phyloP scores from a whole-genome alignment of 306 rosid species.

The Hippophae rhamnoides region DNA sequence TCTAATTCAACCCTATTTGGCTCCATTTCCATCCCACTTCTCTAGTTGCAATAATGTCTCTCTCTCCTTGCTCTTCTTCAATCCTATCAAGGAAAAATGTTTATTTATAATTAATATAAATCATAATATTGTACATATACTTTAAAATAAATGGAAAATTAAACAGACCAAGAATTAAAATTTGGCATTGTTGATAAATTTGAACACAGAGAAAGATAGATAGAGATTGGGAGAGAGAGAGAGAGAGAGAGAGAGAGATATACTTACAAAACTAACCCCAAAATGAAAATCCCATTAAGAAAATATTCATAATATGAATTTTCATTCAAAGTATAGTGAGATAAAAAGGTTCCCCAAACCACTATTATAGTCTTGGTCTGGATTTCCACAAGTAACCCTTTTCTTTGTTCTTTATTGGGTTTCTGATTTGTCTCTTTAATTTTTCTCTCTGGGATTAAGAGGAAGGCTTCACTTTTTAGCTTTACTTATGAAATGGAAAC shows the following conservation, averaged over 20 bases:
- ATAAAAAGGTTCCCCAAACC: conserved; percentile 59
- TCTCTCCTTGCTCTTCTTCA: conserved; percentile 14
- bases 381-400: conserved; percentile 11
- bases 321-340: conserved; percentile 24
- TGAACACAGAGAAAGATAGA: background rate
- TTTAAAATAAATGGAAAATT: too few relatives aligned
- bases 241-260: conserved; percentile 9
- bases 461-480: conserved; percentile 36
- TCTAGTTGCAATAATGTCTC: conserved; percentile 21
- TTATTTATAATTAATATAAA: too few relatives aligned
- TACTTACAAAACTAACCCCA: conserved; percentile 47
- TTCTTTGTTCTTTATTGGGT: conserved; percentile 51
- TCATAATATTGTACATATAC: too few relatives aligned
- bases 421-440: conserved; percentile 26
- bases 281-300: conserved; percentile 47
- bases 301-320: conserved; percentile 18
- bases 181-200: background rate
- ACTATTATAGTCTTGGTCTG: conserved; percentile 14
- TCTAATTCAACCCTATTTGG: conserved; percentile 41
- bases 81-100: background rate
- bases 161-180: background rate
- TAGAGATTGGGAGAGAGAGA: background rate
- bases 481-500: conserved; percentile 23
- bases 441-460: conserved; percentile 18
- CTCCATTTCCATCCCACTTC: conserved; percentile 16